phyloP scores from a whole-genome alignment of 352 stramenopile genomes.

The Phytophthora pinifolia region DNA sequence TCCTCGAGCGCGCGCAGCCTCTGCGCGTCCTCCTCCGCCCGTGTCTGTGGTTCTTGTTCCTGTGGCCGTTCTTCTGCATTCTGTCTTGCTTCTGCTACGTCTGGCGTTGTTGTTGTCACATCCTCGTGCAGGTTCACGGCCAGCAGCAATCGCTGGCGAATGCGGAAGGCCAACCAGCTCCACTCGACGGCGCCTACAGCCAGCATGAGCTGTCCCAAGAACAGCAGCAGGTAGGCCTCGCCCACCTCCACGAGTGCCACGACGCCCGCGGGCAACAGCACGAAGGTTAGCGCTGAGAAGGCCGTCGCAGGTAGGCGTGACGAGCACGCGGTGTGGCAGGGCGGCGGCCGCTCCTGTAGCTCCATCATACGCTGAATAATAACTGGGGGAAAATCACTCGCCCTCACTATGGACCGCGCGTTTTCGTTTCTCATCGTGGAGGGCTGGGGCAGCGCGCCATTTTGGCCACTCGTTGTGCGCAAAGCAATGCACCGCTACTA shows the following conservation, averaged over 20 bases:
- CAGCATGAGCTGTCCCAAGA: conserved; percentile 39
- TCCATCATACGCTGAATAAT: conserved; percentile 26
- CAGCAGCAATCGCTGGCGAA: conserved; percentile 44
- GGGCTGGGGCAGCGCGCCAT: conserved; percentile 3
- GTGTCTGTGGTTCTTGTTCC: conserved; percentile 4
- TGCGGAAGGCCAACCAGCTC: conserved; percentile 52
- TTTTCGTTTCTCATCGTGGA: conserved; percentile 15
- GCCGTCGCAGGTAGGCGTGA: conserved; percentile 17
- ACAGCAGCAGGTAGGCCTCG: conserved; percentile 42
- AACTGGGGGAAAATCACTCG: conserved; percentile 18
- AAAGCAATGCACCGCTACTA: not conserved
- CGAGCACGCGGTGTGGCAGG: conserved; percentile 29
- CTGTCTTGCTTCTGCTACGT: not conserved
- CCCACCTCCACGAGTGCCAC: conserved; percentile 41
- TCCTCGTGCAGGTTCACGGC: conserved; percentile 27
- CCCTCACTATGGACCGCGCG: conserved; percentile 6
- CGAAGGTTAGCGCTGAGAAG: conserved; percentile 35
- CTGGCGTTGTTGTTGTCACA: not conserved
- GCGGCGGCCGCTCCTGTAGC: conserved; percentile 31
- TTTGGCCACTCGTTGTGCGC: not conserved
- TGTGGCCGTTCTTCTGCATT: conserved; percentile 1
- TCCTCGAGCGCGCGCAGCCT: conserved; percentile 21
- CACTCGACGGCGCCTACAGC: conserved; percentile 46
- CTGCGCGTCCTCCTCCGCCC: conserved; percentile 16
- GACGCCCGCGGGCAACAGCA: conserved; percentile 29